These are phyloP conservation scores for Cyclocybe aegerita DNA, from an alignment of 768 basidiomycete genomes.

Conservation along the genomic window DNA sequence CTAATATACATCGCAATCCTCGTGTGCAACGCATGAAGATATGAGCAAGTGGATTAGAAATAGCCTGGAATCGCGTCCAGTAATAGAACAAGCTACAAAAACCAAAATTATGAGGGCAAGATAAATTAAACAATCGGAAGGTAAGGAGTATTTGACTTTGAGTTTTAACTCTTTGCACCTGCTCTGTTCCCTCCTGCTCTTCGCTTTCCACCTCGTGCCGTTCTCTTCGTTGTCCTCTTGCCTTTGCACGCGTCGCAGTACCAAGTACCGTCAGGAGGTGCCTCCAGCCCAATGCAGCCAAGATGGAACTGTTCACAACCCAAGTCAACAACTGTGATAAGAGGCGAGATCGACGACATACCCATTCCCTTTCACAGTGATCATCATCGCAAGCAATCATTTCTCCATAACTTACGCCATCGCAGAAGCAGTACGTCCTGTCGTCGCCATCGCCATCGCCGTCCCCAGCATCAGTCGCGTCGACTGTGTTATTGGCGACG, in stretches of 20 bases:
- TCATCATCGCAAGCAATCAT: conserved; percentile 93
- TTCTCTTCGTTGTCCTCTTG: conserved; percentile 53
- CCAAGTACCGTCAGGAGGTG: conserved; percentile 72
- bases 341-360: conserved; percentile 39
- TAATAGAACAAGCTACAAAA: too few species aligned
- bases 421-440: conserved; percentile 82
- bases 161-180: conserved; percentile 20
- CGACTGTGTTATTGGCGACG: conserved; percentile 28
- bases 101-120: not conserved
- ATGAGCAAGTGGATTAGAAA: too few species aligned
- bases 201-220: conserved; percentile 54
- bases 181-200: conserved; percentile 30
- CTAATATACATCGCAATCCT: too few species aligned
- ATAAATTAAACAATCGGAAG: not conserved
- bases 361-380: conserved; percentile 87
- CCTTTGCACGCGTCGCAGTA: conserved; percentile 67
- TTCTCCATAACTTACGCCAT: conserved; percentile 83
- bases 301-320: conserved; percentile 71
- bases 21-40: too few species aligned
- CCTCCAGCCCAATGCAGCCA: conserved; percentile 65
- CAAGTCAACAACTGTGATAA: conserved; percentile 4
- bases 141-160: not conserved
- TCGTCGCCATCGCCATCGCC: conserved; percentile 61
- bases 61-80: too few species aligned
- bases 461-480: conserved; percentile 42